Evolutionary conservation across 805 yeast genomes (phyloP), one percentile per base, ranked within the genome.

Genomic region (Barnettozyma salicaria): DNA sequence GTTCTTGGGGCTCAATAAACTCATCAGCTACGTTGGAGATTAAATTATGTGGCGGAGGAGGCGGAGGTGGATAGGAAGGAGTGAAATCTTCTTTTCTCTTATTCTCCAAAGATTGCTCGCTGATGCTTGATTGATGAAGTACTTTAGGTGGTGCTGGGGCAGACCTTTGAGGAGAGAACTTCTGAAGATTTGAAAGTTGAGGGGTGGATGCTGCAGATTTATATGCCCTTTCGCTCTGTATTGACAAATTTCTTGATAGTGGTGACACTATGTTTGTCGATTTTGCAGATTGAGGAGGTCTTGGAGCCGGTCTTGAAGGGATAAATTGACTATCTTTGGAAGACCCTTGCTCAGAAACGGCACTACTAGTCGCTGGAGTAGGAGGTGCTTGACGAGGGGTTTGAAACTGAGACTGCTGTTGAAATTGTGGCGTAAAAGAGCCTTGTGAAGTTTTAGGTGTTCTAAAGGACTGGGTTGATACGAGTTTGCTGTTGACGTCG

Each of bases 271-370:
- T 40, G 17, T 38, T 42, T 23, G 55, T 42, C 4, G 52, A 31
- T 16, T 46, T 34, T 4, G 54, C 40, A 5, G 56, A 50, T 5
- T 36, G 34, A 4, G 72, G 74, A 9, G 84, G 83, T 48, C 70
- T 74, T 22, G 85, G 85, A 0, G 85, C 82, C 0, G 85, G 84
- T 43, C 85, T 64, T 36, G 76, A 70, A 4, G 84, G 85, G 36
- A 78, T 76, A 44, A 70, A 78, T 48, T 68, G 77, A 19, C 47
- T 52, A 37, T 62, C 73, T 22, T 38, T 48, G 16, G 42, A 36
- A 27, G 22, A 34, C n/a, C 40, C 48, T 19, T 43, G 23, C 14
- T 12, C 18, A 19, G 42, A 30, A 5, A n/a, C n/a, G n/a, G 35
- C 23, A 8, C 13, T 24, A 18, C 12, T 21, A 11, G 11, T 13